These are phyloP conservation scores for Arachnopeziza araneosa DNA, from an alignment of 2,329 filamentous ascomycete genomes.

Conservation along the genomic window DNA sequence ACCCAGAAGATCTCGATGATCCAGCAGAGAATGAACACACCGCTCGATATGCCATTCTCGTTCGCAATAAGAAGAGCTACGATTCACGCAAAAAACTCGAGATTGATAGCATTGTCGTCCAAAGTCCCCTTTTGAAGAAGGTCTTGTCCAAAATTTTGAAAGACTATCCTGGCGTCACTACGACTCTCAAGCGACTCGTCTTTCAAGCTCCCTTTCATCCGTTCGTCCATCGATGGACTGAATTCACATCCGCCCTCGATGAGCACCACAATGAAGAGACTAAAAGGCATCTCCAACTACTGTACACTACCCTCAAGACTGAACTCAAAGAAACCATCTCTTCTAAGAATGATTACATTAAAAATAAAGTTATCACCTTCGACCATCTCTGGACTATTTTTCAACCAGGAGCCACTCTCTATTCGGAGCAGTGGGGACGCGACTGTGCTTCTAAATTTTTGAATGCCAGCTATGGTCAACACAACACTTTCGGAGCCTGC, in stretches of 20 bases:
- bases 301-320: conserved; percentile 42
- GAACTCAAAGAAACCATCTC: conserved; percentile 48
- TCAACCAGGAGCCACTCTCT: conserved; percentile 35
- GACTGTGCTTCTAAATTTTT: conserved; percentile 37
- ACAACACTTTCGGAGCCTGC: conserved; percentile 33
- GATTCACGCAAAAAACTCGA: conserved; percentile 55
- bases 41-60: conserved; percentile 54
- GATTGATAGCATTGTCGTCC: conserved; percentile 58
- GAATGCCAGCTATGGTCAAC: conserved; percentile 27
- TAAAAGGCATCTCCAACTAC: conserved; percentile 41
- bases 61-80: conserved; percentile 51
- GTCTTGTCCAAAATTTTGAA: conserved; percentile 40
- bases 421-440: conserved; percentile 36
- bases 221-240: conserved; percentile 60
- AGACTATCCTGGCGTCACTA: conserved; percentile 44
- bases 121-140: conserved; percentile 55
- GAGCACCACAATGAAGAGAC: conserved; percentile 39
- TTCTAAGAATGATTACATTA: conserved; percentile 41
- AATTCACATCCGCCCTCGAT: conserved; percentile 31
- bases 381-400: conserved; percentile 50
- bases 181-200: conserved; percentile 52
- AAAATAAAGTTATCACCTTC: conserved; percentile 42
- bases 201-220: conserved; percentile 57
- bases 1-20: conserved; percentile 48
- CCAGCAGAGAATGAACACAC: conserved; percentile 57